phyloP scores from a whole-genome alignment of 225 moss, liverwort and hornwort genomes.

The Sphagnum tenellum region DNA sequence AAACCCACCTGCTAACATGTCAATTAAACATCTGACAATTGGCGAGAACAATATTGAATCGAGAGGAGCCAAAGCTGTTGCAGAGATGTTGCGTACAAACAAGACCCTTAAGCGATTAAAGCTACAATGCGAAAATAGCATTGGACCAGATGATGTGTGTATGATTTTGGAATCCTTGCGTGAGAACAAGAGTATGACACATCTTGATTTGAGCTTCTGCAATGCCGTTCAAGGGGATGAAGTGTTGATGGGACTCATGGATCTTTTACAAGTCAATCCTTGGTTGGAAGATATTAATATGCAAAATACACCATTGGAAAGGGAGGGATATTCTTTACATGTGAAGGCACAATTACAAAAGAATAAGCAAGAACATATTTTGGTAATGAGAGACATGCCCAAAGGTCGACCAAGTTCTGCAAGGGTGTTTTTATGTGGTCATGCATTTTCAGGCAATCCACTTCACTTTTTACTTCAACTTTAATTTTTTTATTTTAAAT shows the following conservation, averaged over 20 bases:
- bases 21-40: no score
- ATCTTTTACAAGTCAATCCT: slow-evolving; percentile 7
- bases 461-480: no score
- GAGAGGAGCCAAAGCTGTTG: not conserved
- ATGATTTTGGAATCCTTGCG: not conserved
- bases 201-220: accelerated
- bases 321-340: slow-evolving; percentile 1
- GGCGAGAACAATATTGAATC: no score
- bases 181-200: not conserved
- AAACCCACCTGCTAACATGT: no score
- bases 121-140: not conserved
- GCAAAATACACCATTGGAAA: not conserved
- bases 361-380: slow-evolving; percentile 5
- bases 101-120: not conserved
- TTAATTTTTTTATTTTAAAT: not conserved
- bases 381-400: not conserved
- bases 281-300: not conserved
- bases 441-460: slow-evolving; percentile 7
- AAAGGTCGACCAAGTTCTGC: slow-evolving; percentile 9
- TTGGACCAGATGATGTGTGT: no score
- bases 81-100: not conserved
- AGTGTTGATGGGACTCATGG: slow-evolving; percentile 11
- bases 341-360: slow-evolving; percentile 5
- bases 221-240: not conserved
- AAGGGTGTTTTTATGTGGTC: slow-evolving; percentile 16